Evolutionary conservation across 257 asterid species (phyloP).

Genomic region (Thymus mandschuricus): DNA sequence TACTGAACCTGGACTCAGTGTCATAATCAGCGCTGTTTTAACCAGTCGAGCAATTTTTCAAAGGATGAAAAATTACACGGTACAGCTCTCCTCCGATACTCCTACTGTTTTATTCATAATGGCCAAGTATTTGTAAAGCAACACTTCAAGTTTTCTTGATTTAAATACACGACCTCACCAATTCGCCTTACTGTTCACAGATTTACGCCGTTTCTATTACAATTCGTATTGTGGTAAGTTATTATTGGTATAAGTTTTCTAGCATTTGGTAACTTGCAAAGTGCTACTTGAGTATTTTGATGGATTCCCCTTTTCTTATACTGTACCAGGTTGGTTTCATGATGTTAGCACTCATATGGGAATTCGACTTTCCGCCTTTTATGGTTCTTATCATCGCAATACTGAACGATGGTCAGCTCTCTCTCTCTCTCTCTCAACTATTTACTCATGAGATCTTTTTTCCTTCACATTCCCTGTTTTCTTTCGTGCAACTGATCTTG

Average conservation of each 20-base stretch:
- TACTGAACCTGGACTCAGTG: conserved; percentile 97
- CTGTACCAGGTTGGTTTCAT: conserved; percentile 76
- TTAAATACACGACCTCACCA: conserved; percentile 23
- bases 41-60: conserved; percentile 98
- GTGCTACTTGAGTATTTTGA: background rate
- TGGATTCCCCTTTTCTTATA: conserved; percentile 11
- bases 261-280: conserved; percentile 13
- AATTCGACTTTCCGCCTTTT: conserved; percentile 88
- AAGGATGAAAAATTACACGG: conserved; percentile 98
- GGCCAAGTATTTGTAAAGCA: conserved; percentile 6
- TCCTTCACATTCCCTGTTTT: background rate
- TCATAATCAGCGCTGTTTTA: conserved; percentile 92
- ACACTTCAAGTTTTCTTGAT: conserved; percentile 3
- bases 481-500: conserved; percentile 16
- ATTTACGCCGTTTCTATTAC: conserved; percentile 95
- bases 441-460: background rate
- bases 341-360: conserved; percentile 84
- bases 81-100: conserved; percentile 26
- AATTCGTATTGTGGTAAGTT: conserved; percentile 92
- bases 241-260: background rate
- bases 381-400: conserved; percentile 93
- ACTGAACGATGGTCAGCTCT: conserved; percentile 70
- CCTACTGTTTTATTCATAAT: background rate
- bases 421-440: background rate
- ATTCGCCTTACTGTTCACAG: conserved; percentile 43